These are phyloP conservation scores for Allium cepa DNA, from an alignment of 106 monocot species.

Conservation along the genomic window DNA sequence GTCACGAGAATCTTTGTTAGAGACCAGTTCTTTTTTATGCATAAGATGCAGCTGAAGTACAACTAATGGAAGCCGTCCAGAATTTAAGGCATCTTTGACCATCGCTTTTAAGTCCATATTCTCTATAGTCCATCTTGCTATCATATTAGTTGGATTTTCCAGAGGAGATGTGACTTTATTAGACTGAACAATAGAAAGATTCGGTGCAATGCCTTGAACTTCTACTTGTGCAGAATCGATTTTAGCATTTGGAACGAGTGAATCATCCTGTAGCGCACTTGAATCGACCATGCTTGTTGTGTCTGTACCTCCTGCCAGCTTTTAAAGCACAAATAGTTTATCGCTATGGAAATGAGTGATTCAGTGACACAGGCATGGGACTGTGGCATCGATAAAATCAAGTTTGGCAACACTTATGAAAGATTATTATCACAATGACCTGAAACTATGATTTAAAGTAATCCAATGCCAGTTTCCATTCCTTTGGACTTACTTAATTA, in stretches of 20 bases:
- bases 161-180: constrained; percentile 3
- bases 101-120: constrained; percentile 59
- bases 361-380: no score
- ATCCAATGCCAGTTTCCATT: no score
- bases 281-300: constrained; percentile 21
- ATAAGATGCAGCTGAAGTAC: constrained; percentile 82
- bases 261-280: constrained; percentile 24
- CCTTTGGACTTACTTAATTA: no score
- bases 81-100: constrained; percentile 79
- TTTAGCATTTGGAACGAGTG: constrained; percentile 23
- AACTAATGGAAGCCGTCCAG: constrained; percentile 76
- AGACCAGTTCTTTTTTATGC: constrained; percentile 33
- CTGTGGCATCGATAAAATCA: no score
- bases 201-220: constrained; percentile 2
- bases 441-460: neutral
- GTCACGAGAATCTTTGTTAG: constrained; percentile 45
- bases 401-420: neutral
- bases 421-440: neutral
- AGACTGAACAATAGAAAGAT: constrained; percentile 15
- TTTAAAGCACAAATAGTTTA: constrained; percentile 3
- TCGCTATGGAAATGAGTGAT: no score
- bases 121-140: constrained; percentile 64
- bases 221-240: constrained; percentile 3
- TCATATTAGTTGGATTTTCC: constrained; percentile 77
- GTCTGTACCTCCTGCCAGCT: constrained; percentile 42